phyloP scores from a whole-genome alignment of 2,329 filamentous ascomycete genomes.

The Colletotrichum agaves region DNA sequence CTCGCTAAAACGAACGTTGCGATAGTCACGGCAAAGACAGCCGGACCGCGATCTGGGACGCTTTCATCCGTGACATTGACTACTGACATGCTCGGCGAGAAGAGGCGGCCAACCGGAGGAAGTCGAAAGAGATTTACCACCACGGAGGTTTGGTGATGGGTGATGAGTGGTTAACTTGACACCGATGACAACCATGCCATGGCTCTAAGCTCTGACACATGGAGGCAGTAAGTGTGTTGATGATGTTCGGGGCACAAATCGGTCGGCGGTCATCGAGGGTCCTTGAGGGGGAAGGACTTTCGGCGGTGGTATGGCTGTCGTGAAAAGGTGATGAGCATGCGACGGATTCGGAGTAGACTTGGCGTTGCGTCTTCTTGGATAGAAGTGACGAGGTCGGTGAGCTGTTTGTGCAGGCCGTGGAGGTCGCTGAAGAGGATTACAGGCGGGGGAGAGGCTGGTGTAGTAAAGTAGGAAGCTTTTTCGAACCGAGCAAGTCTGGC shows the following conservation, averaged over 20 bases:
- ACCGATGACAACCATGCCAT: constrained; percentile 36
- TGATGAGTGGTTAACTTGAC: constrained; percentile 31
- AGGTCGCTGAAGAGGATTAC: not conserved
- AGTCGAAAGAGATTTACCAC: constrained; percentile 25
- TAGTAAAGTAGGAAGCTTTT: constrained; percentile 5
- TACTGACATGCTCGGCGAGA: constrained; percentile 36
- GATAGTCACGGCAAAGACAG: constrained; percentile 77
- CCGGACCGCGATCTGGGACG: constrained; percentile 63
- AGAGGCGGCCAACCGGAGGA: constrained; percentile 6
- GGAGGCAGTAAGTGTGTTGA: constrained; percentile 22
- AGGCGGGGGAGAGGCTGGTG: constrained; percentile 7
- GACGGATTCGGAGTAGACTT: not conserved
- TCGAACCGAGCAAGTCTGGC: not conserved
- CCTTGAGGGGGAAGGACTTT: not conserved
- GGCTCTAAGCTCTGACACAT: constrained; percentile 35
- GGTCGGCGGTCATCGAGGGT: constrained; percentile 18
- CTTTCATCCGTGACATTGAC: constrained; percentile 31
- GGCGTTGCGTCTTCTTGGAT: not conserved
- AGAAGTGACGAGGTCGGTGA: constrained; percentile 9
- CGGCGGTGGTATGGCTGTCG: constrained; percentile 1
- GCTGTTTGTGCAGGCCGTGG: not conserved
- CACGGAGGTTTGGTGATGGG: constrained; percentile 34
- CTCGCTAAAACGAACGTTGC: constrained; percentile 76
- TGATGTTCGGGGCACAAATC: constrained; percentile 12
- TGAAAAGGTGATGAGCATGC: constrained; percentile 1